phyloP scores from a whole-genome alignment of 2,329 filamentous ascomycete species.

The Clonostachys sp. region DNA sequence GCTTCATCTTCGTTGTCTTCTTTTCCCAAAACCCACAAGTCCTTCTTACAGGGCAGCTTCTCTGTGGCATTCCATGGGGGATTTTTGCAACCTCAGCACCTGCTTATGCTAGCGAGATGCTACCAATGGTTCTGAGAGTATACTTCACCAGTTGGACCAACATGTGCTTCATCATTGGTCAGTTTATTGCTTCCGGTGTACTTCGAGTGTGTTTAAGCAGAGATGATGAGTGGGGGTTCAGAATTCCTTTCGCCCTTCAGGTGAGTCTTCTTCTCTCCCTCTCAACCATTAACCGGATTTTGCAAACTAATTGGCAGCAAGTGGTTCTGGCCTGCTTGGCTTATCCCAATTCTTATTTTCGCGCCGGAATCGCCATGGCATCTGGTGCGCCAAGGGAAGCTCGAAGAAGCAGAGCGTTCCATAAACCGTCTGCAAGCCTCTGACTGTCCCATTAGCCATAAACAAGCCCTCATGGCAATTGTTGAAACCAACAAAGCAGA shows the following conservation, averaged over 20 bases:
- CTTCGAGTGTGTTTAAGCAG: constrained; percentile 6
- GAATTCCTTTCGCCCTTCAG: constrained; percentile 34
- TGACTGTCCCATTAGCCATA: constrained; percentile 13
- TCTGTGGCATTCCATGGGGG: constrained; percentile 35
- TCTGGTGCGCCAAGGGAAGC: constrained; percentile 1
- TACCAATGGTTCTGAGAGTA: constrained; percentile 22
- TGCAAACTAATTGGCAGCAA: background rate
- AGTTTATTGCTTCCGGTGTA: constrained; percentile 24
- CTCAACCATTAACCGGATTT: background rate
- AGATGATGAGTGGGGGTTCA: constrained; percentile 30
- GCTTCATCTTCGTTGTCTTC: constrained; percentile 35
- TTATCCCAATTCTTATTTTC: constrained; percentile 25
- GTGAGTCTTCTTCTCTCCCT: background rate
- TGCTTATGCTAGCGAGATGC: constrained; percentile 34
- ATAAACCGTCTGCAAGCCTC: background rate
- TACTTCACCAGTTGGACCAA: constrained; percentile 34
- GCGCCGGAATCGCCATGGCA: constrained; percentile 25
- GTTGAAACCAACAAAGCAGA: constrained; percentile 43
- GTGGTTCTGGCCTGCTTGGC: constrained; percentile 34
- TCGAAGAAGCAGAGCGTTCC: constrained; percentile 1
- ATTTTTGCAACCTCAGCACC: constrained; percentile 31
- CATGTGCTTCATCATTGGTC: constrained; percentile 34
- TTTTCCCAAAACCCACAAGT: constrained; percentile 26
- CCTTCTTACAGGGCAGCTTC: constrained; percentile 29
- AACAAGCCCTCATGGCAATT: constrained; percentile 42